Conservation (phyloP, 305 asterid species). For the Fraxinus velutina region DNA sequence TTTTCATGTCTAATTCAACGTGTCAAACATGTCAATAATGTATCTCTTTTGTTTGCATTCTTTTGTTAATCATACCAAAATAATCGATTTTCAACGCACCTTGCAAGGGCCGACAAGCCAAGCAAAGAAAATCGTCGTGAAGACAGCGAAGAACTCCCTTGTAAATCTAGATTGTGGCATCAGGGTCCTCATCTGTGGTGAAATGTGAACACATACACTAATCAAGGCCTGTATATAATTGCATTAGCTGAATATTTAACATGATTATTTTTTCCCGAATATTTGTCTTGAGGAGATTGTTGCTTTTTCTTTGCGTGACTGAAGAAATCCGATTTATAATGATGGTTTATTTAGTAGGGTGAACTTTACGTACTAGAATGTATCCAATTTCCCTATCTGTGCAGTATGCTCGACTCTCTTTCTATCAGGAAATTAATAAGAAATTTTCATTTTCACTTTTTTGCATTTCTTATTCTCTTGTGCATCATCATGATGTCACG, state of each 20-base stretch:
- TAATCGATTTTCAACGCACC: constrained; percentile 31
- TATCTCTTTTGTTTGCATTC: neutral
- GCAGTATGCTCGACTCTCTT: neutral
- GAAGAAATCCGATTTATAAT: neutral
- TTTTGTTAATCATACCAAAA: neutral
- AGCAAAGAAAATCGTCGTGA: constrained; percentile 72
- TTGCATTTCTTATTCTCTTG: neutral
- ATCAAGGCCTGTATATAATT: neutral
- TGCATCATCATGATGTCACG: neutral
- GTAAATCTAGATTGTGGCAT: constrained; percentile 58
- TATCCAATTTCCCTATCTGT: too few relatives aligned
- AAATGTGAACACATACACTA: neutral
- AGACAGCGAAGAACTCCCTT: constrained; percentile 64
- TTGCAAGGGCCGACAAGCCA: constrained; percentile 90
- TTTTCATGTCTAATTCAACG: neutral
- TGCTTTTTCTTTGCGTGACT: neutral
- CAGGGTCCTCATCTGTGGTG: constrained; percentile 46
- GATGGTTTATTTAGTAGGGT: neutral
- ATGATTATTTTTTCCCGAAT: neutral
- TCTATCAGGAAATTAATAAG: neutral
- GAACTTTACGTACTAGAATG: neutral
- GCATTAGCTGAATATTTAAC: neutral
- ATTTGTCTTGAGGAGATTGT: neutral
- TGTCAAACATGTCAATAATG: neutral
- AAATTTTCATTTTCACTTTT: neutral